Percentiles rank a stretch among this genome's conserved stretches.
Conservation (phyloP, 108 stramenopile species). For the Craspedostauros australis region DNA sequence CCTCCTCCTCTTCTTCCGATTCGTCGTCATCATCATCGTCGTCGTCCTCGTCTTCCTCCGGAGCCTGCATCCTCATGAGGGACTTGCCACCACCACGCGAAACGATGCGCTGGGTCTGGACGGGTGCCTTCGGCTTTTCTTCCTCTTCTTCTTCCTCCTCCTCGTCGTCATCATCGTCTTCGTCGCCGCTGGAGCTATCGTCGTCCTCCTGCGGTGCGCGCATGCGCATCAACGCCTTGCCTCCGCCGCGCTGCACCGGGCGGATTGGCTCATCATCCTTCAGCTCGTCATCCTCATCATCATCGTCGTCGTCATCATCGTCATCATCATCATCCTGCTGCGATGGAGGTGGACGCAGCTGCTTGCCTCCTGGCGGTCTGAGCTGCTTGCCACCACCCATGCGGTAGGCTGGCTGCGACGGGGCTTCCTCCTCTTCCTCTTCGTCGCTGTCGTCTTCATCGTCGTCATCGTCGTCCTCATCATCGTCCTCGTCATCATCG, state of each 20-base stretch:
- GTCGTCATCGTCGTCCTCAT: constrained; percentile 23
- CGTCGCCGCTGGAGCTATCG: constrained; percentile 4
- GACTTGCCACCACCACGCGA: constrained; percentile 57
- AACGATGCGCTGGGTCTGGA: constrained; percentile 15
- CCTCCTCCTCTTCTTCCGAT: constrained; percentile 35
- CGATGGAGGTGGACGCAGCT: constrained; percentile 50
- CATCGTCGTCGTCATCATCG: constrained; percentile 45
- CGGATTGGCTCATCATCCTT: constrained; percentile 20
- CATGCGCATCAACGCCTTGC: constrained; percentile 48
- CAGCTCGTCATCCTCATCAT: constrained; percentile 38
- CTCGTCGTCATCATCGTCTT: constrained; percentile 24
- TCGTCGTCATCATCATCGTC: constrained; percentile 44
- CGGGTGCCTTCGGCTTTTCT: not conserved
- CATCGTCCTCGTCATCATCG: constrained; percentile 34
- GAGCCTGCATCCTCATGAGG: constrained; percentile 35
- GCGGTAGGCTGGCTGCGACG: constrained; percentile 17
- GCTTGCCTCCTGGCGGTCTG: constrained; percentile 61
- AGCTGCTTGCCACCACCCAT: constrained; percentile 72
- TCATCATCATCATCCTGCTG: constrained; percentile 28
- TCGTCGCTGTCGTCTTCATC: constrained; percentile 20
- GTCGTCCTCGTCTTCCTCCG: constrained; percentile 31
- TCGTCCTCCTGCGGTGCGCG: constrained; percentile 27
- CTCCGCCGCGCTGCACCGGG: constrained; percentile 35
- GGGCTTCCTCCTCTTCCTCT: constrained; percentile 3
- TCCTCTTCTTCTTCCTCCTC: constrained; percentile 24